phyloP scores from a whole-genome alignment of 1,139 yeast species.

The Candida sojae region DNA sequence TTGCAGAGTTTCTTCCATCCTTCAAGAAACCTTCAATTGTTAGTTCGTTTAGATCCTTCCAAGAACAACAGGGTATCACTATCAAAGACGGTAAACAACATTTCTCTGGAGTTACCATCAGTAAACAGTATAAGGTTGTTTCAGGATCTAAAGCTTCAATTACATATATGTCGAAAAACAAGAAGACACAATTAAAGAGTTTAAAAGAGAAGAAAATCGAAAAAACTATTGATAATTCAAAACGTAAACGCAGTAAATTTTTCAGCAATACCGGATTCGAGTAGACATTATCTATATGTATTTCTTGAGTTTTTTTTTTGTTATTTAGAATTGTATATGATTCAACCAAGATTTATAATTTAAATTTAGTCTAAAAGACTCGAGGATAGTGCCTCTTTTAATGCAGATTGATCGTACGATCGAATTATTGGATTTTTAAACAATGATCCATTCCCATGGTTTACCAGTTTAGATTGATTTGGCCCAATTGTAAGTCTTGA shows the following conservation, averaged over 20 bases:
- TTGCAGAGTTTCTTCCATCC: slow-evolving; percentile 37
- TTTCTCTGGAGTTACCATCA: slow-evolving; percentile 57
- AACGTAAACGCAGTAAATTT: slow-evolving; percentile 19
- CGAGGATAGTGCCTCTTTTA: slow-evolving; percentile 34
- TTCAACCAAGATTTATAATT: slow-evolving; percentile 1
- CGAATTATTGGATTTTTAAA: slow-evolving; percentile 42
- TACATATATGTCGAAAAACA: slow-evolving; percentile 50
- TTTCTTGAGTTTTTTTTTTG: slow-evolving; percentile 5
- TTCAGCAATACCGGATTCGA: slow-evolving; percentile 25
- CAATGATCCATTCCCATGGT: slow-evolving; percentile 44
- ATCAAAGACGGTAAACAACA: slow-evolving; percentile 39
- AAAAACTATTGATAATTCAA: slow-evolving; percentile 24
- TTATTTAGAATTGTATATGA: not conserved
- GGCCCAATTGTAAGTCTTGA: slow-evolving; percentile 52
- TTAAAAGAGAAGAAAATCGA: slow-evolving; percentile 30
- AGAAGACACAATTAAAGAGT: slow-evolving; percentile 23
- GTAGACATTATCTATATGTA: slow-evolving; percentile 5
- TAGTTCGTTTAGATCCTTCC: slow-evolving; percentile 45
- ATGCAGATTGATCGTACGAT: slow-evolving; percentile 32
- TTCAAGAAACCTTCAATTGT: slow-evolving; percentile 52
- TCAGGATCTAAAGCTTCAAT: slow-evolving; percentile 62
- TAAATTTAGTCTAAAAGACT: slow-evolving; percentile 15
- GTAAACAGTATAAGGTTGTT: slow-evolving; percentile 57
- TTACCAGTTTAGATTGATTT: slow-evolving; percentile 42
- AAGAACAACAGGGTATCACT: slow-evolving; percentile 33